Base-by-base conservation (phyloP, 225 moss, liverwort and hornwort species). In the Takakia lepidozioides region DNA sequence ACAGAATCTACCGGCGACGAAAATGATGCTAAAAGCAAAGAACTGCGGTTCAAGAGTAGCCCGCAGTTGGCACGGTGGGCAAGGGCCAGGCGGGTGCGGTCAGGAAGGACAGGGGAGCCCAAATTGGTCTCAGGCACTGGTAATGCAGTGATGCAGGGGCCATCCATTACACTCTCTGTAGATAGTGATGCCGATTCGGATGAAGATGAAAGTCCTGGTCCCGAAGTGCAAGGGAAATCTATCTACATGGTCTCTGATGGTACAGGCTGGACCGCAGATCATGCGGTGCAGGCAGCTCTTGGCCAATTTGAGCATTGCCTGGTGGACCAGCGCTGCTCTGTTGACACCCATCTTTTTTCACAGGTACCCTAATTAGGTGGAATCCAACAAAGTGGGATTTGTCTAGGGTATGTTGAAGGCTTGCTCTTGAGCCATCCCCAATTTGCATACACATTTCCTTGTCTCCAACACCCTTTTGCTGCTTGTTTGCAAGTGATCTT, bases 251-350 rank as follows among this genome's bases (percentile, higher is more conserved):
- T 93, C 20, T 93, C 92, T 25, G 88, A 93, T 43, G 92, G 92
- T 19, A 93, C 88, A 18, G 92, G 92, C 14, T 93, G 92, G 92
- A 93, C 92, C 19, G 85, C 76, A 13, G 92, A 93, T 51, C 75
- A 88, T 45, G 88, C 88, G 1, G 83, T 88, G 52, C 92, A 93
- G 54, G 92, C 88, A 5, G 92, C 92, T 15, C 59, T 93, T 6
- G 92, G 92, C 27, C 92, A 93, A 55, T 93, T 83, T 49, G 92
- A 93, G 72, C 83, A 85, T 75, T 93, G 92, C n/a, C 66, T 93
- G 60, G 78, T 93, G 69, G 92, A 93, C 61, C 77, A 66, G 36
- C 72, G 66, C 3, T 93, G 92, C 78, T 70, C 83, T 43, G 92
- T 93, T 15, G 69, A 88, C 45, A 93, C 92, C 0, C 88, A 85